These are phyloP conservation scores for Aquilaria agallochum DNA, from an alignment of 441 rosid species.

Conservation along the genomic window DNA sequence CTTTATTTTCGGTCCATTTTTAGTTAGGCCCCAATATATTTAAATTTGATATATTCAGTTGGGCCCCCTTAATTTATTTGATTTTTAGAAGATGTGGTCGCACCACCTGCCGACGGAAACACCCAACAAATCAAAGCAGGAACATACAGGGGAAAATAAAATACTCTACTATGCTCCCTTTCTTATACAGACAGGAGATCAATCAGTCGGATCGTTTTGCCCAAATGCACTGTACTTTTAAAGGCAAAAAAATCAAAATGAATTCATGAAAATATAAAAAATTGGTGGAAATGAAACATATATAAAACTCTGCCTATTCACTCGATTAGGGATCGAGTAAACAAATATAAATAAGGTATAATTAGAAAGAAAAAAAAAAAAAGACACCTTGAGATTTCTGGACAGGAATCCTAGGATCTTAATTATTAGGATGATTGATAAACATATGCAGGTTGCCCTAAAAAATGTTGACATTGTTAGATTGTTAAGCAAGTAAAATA, in stretches of 20 bases:
- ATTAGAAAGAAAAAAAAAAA: neutral
- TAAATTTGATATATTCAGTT: neutral
- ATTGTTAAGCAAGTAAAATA: too few relatives aligned
- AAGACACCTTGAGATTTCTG: neutral
- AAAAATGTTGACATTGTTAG: too few relatives aligned
- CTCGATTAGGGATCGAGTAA: neutral
- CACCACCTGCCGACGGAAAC: slow-evolving; percentile 8
- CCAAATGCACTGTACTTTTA: neutral
- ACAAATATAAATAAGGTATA: neutral
- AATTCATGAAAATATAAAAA: too few relatives aligned
- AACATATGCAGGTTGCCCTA: too few relatives aligned
- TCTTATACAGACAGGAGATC: neutral
- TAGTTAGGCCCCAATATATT: neutral
- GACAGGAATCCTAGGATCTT: too few relatives aligned
- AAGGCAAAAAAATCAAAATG: too few relatives aligned
- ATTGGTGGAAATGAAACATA: too few relatives aligned
- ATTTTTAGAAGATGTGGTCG: slow-evolving; percentile 5
- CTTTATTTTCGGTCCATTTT: neutral
- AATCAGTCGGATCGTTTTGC: neutral
- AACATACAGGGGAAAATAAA: neutral
- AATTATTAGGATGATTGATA: too few relatives aligned
- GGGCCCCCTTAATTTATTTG: neutral
- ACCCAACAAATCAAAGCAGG: neutral
- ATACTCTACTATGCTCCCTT: too few relatives aligned
- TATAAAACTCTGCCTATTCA: too few relatives aligned